phyloP scores from a whole-genome alignment of 208 protist species.

The Acanthamoeba polyphaga region DNA sequence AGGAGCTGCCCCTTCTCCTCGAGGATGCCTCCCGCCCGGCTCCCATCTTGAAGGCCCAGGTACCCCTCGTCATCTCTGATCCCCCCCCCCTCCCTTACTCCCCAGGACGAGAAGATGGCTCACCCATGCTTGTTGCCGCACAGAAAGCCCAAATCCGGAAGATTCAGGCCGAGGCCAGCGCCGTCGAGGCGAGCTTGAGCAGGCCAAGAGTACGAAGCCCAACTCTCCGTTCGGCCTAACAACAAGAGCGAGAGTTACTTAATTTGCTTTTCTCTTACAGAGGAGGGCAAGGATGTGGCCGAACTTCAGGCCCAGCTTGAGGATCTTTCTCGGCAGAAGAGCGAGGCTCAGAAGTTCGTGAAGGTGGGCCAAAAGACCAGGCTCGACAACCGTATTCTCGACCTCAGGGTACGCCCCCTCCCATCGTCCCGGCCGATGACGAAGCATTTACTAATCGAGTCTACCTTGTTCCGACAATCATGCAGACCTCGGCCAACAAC shows the following conservation, averaged over 20 bases:
- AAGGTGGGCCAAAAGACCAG: conserved; percentile 93
- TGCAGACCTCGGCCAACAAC: conserved; percentile 94
- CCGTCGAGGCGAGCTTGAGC: conserved; percentile 18
- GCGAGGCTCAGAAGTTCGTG: conserved; percentile 17
- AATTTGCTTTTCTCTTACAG: not conserved
- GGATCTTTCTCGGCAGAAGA: conserved; percentile 42
- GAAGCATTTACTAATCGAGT: no score
- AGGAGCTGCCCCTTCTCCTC: conserved; percentile 70
- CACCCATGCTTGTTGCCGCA: not conserved
- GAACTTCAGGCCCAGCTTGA: conserved; percentile 42
- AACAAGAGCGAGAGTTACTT: not conserved
- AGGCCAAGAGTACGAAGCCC: not conserved
- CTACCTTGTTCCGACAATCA: not conserved
- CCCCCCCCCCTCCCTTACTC: not conserved
- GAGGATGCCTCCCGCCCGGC: conserved; percentile 64
- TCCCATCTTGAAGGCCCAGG: conserved; percentile 56
- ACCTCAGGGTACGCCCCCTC: conserved; percentile 93
- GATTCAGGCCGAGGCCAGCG: conserved; percentile 9
- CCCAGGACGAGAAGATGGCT: not conserved
- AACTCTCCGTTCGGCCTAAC: not conserved
- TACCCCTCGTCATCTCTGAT: not conserved
- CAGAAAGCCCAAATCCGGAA: conserved; percentile 30
- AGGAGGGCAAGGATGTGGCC: not conserved
- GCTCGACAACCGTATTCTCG: conserved; percentile 98
- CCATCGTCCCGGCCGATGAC: not conserved